Evolutionary conservation across 163 green algal species (phyloP), one percentile per base, ranked within the genome.

Genomic region (Dunaliella salina): DNA sequence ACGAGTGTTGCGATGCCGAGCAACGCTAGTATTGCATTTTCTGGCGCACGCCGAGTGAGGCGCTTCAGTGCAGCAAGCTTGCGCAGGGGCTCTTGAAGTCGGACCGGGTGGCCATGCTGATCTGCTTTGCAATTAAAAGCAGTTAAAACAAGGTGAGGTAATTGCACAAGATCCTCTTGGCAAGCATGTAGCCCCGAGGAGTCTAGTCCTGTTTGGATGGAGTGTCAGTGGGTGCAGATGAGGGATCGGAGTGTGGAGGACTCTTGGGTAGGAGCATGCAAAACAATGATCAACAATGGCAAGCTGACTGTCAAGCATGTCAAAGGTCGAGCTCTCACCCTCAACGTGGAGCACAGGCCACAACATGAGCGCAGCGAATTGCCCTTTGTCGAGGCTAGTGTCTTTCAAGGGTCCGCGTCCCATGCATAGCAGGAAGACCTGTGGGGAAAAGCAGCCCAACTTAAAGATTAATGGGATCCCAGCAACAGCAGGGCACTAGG

Each of bases 311-410:
- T n/a, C 40, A 50, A 50, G 8, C 40, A 50, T 50, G 40, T 8
- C 40, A 8, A 50, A 50, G 40, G 40, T 15, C 8, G 40, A 3
- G 40, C 40, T 50, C 83, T 33, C 63, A 81, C 87, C 87, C 82
- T 83, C 82, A 35, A 80, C n/a, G 29, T 83, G 87, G 1, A 86
- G 81, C 30, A 87, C 75, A 20, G 87, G 87, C 87, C 87, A 89
- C 40, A 89, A 80, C 69, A 84, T 30, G 8, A 89, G 80, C 29
- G 87, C 87, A 75, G 63, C 24, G 11, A 75, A 75, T 29, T 75
- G 63, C 63, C 63, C 63, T 75, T 30, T 26, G 63, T 1, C 1
- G 63, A 75, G 63, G 63, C 63, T 75, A 3, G 63, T 29, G 24
- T 75, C 63, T 8, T 12, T 75, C 63, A 75, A 29, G 63, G 63